phyloP scores from a whole-genome alignment of 2,329 filamentous ascomycete genomes.

The Aspergillus novofumigatus region DNA sequence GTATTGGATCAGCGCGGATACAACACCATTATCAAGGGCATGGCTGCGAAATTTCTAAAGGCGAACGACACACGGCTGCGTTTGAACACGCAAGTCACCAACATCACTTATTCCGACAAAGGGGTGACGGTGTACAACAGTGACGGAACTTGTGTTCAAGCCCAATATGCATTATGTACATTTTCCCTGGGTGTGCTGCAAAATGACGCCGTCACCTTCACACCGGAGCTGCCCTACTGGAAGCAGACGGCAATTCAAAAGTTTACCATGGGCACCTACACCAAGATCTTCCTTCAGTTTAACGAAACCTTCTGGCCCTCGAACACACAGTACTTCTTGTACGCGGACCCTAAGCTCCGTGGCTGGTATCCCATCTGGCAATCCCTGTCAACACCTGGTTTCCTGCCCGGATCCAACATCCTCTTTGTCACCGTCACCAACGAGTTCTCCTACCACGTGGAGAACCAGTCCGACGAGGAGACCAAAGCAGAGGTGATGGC shows the following conservation, averaged over 20 bases:
- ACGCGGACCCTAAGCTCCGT: conserved; percentile 45
- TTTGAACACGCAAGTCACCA: conserved; percentile 56
- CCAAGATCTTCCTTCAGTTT: conserved; percentile 69
- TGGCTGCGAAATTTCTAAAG: conserved; percentile 55
- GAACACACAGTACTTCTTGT: conserved; percentile 52
- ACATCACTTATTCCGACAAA: conserved; percentile 50
- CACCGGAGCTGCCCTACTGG: conserved; percentile 58
- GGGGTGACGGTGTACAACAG: conserved; percentile 53
- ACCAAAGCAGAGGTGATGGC: conserved; percentile 55
- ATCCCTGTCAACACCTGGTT: conserved; percentile 55
- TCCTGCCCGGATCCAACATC: conserved; percentile 59
- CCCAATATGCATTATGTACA: conserved; percentile 61
- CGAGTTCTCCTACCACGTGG: conserved; percentile 54
- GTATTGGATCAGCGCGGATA: conserved; percentile 60
- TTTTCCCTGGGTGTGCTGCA: conserved; percentile 67
- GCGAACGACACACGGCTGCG: conserved; percentile 54
- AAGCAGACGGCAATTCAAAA: conserved; percentile 60
- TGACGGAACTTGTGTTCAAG: conserved; percentile 54
- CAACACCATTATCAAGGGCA: conserved; percentile 52
- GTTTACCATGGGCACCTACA: conserved; percentile 68
- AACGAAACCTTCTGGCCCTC: conserved; percentile 62
- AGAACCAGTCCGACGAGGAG: conserved; percentile 55
- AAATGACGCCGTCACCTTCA: conserved; percentile 55
- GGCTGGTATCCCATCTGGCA: conserved; percentile 62
- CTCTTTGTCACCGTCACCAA: conserved; percentile 62